Evolutionary conservation across 1,284 basidiomycete genomes (phyloP), one percentile per base, ranked within the genome.

Genomic region (Cryptococcus sp.): DNA sequence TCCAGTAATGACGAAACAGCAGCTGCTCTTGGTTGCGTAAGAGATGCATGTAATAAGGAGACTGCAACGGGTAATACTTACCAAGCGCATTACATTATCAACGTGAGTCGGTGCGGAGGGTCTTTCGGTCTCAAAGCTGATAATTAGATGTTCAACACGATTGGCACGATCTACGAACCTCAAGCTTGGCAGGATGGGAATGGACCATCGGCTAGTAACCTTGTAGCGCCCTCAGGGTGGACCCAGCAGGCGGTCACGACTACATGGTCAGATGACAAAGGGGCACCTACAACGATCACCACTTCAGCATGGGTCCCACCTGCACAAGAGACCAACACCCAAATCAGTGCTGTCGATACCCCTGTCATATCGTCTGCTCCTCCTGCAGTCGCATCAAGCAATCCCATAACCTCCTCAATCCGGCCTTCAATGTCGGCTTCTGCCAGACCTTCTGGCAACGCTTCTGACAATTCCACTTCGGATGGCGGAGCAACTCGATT

Each of bases 61-160:
- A 58, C 61, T 6, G 49, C 43, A 4, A 51, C 50, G 3, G 61
- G 60, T 3, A 65, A 67, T 38, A 53, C 55, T 32, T 67, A 64
- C 43, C 65, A 67, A 55, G 59, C 60, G 32, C 48, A 57, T 3
- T 67, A 67, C 42, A 65, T 65, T 47, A 64, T 65, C 52, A 59
- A 63, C 36, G 65, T 65, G 43, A 57, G 62, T 54, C 3, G 6
- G 37, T 4, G 11, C 35, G 4, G 14, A 31, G 14, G 4, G 33
- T 31, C 15, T 34, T 32, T 33, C 55, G 30, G 10, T 7, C 41
- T 45, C 3, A 32, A 33, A 32, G 23, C 31, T 53, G 42, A 32
- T 44, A 30, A 3, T 34, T 49, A 67, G 65, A 58, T 67, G 50
- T 65, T 63, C 56, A 65, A 67, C 47, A 52, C 58, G 14, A 67